These are phyloP conservation scores for Aspergillus unguis DNA, from an alignment of 2,329 filamentous ascomycete genomes.

Conservation along the genomic window DNA sequence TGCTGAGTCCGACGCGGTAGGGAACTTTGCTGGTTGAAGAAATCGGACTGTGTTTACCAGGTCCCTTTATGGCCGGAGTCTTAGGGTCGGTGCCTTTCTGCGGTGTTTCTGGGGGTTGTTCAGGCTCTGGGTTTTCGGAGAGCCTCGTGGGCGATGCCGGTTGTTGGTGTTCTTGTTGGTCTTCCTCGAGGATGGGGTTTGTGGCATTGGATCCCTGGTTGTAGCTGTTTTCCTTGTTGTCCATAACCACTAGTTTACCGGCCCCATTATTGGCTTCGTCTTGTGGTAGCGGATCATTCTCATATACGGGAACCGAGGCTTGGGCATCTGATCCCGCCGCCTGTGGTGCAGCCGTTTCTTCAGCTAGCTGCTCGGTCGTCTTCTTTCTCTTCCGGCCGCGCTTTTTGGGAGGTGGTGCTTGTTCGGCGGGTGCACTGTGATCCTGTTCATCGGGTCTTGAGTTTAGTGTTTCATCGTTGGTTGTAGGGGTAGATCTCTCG, in stretches of 20 bases:
- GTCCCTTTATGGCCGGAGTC: slow-evolving; percentile 25
- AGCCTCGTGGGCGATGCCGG: not conserved
- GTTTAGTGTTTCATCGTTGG: not conserved
- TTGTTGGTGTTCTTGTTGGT: not conserved
- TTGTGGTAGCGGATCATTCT: not conserved
- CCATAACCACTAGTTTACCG: not conserved
- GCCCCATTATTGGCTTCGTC: not conserved
- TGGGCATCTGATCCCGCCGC: not conserved
- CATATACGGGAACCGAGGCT: not conserved
- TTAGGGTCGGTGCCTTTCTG: slow-evolving; percentile 11
- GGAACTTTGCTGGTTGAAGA: slow-evolving; percentile 38
- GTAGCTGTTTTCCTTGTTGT: not conserved
- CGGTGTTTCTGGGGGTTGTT: slow-evolving; percentile 14
- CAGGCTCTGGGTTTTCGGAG: not conserved
- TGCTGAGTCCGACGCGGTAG: slow-evolving; percentile 50
- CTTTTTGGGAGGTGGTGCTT: slow-evolving; percentile 36
- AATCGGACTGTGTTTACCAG: slow-evolving; percentile 42
- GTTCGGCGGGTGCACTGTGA: not conserved
- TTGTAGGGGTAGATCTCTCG: slow-evolving; percentile 23
- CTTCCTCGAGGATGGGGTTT: not conserved
- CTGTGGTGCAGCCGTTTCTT: not conserved
- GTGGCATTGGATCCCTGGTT: not conserved
- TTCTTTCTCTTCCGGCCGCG: slow-evolving; percentile 43
- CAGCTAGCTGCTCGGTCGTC: slow-evolving; percentile 22
- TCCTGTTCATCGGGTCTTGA: not conserved